Evolutionary conservation across 2,329 filamentous ascomycete species (phyloP), one percentile per base, ranked within the genome.

Genomic region (Microdochium trichocladiopsis): DNA sequence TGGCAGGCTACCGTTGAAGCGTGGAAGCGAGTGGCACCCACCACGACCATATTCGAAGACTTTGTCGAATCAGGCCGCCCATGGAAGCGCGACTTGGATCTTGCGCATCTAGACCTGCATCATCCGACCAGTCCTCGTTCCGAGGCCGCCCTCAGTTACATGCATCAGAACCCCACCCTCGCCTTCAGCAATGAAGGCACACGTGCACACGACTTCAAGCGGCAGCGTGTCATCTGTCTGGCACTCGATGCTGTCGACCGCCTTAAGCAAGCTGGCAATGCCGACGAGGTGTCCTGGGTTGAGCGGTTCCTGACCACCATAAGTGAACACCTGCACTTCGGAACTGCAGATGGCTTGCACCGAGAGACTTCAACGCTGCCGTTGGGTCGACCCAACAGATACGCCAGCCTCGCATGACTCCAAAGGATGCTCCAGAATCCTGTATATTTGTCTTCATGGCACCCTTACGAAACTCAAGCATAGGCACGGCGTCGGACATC

Each of bases 101-200:
- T 70, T 28, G 79, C 80, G 0, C 80, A 83, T 56, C 67, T 84
- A 3, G 70, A 76, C 25, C 68, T 84, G 2, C 70, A 78, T 52
- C 80, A 83, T 58, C 80, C 80, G 0, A 74, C 74, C 0, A 67
- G 68, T 2, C 80, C 80, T 0, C 70, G 72, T 24, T 69, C 75
- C 22, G 62, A 66, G 2, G 69, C 70, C 1, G 80, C 80, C 0
- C 58, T 83, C 11, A 60, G 69, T 2, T 73, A 77, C 51, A 71
- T 83, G 18, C 56, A 64, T 41, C 45, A 12, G 28, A 36, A 24
- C 25, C 22, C n/a, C 49, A 49, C 23, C 41, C 25, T 12, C 41
- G 43, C 31, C 45, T 45, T 21, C 41, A 47, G 25, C 36, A 41
- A 11, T 23, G 48, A 23, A 36, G 52, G 41, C 22, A 36, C 12